Conservation (phyloP, 495 filamentous ascomycete genomes). For the Neurospora sp. region DNA sequence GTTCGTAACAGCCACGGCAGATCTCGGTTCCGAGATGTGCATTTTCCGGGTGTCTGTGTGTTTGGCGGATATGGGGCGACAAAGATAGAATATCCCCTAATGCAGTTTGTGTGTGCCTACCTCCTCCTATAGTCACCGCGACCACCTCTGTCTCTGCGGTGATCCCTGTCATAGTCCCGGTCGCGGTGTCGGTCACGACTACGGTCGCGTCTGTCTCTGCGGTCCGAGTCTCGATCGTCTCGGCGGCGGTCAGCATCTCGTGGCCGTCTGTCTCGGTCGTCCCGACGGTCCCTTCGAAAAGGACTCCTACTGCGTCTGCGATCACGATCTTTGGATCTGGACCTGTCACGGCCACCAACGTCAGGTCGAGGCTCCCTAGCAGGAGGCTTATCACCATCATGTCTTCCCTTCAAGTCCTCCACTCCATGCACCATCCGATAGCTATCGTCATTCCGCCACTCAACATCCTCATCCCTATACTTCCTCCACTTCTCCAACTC, state of each 20-base stretch:
- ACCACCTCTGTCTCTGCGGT: constrained; percentile 11
- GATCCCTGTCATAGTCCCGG: constrained; percentile 14
- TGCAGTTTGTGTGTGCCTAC: background rate
- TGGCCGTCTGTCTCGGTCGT: constrained; percentile 1
- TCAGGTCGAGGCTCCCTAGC: background rate
- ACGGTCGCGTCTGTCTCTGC: constrained; percentile 18
- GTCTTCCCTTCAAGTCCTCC: constrained; percentile 46
- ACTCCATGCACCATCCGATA: constrained; percentile 83
- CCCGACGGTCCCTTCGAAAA: constrained; percentile 1
- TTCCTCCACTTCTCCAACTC: constrained; percentile 82
- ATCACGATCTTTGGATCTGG: constrained; percentile 8
- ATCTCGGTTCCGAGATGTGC: background rate
- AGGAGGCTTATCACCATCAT: constrained; percentile 19
- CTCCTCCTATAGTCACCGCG: constrained; percentile 9
- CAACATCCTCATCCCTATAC: constrained; percentile 63
- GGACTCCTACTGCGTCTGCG: constrained; percentile 2
- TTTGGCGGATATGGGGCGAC: background rate
- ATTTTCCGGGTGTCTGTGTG: background rate
- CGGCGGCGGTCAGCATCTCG: constrained; percentile 1
- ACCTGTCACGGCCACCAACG: constrained; percentile 6
- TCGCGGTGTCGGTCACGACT: constrained; percentile 9
- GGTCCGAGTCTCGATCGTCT: constrained; percentile 2
- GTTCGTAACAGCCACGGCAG: background rate
- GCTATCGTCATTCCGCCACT: constrained; percentile 32
- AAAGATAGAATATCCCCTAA: background rate